Conservation (phyloP, 106 monocot species). For the Xerophyta viscosa region DNA sequence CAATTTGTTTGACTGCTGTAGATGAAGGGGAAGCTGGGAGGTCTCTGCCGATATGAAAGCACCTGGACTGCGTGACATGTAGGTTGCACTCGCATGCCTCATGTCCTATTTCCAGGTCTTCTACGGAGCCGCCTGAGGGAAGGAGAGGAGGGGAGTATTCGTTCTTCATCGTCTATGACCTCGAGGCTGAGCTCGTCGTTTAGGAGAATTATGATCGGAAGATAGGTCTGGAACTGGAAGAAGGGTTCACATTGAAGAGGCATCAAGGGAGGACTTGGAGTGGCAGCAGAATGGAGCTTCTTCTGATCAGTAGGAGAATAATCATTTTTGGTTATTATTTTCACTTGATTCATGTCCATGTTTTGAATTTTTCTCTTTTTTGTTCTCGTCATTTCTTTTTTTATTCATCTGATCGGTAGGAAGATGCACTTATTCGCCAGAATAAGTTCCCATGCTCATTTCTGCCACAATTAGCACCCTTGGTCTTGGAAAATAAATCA, state of each 20-base stretch:
- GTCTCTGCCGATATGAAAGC: slow-evolving; percentile 29
- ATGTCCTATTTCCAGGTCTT: slow-evolving; percentile 44
- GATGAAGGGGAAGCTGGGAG: slow-evolving; percentile 39
- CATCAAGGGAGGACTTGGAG: not conserved
- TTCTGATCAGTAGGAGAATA: too few species aligned
- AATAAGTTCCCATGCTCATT: too few species aligned
- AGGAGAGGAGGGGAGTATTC: slow-evolving; percentile 1
- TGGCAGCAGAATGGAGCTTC: not conserved
- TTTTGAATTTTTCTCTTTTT: too few species aligned
- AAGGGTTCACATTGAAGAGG: slow-evolving; percentile 3
- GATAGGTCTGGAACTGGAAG: slow-evolving; percentile 17
- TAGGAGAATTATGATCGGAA: slow-evolving; percentile 16
- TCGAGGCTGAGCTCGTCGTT: slow-evolving; percentile 30
- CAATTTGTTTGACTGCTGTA: slow-evolving; percentile 28
- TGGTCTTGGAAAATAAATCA: too few species aligned
- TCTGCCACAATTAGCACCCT: too few species aligned
- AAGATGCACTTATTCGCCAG: too few species aligned
- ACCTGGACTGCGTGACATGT: slow-evolving; percentile 39
- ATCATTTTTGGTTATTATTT: too few species aligned
- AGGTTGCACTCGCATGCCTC: slow-evolving; percentile 39
- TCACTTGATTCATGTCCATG: too few species aligned
- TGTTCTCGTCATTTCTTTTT: too few species aligned
- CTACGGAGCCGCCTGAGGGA: slow-evolving; percentile 1
- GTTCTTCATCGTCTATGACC: not conserved
- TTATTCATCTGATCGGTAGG: too few species aligned